These are phyloP conservation scores for Zymoseptoria brevis DNA, from an alignment of 2,329 filamentous ascomycete species.

Conservation along the genomic window DNA sequence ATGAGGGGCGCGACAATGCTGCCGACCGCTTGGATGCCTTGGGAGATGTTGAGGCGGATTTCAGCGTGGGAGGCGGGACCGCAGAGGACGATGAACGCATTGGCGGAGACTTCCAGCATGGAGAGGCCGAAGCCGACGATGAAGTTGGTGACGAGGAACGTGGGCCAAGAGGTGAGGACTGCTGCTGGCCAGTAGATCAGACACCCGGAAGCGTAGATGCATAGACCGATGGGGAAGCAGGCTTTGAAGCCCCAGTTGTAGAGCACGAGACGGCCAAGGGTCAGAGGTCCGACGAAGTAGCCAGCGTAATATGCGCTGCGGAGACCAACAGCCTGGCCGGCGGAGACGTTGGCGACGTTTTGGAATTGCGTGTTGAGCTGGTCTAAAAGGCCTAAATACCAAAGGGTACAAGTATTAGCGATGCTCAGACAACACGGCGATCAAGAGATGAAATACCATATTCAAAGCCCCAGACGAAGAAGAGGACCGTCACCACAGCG, in stretches of 20 bases:
- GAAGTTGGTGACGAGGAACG: constrained; percentile 55
- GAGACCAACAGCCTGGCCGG: constrained; percentile 57
- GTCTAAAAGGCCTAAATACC: constrained; percentile 73
- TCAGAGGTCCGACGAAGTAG: constrained; percentile 62
- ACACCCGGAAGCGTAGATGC: constrained; percentile 55
- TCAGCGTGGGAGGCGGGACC: constrained; percentile 54
- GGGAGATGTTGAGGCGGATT: constrained; percentile 52
- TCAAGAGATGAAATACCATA: too few species aligned
- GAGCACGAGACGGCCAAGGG: constrained; percentile 54
- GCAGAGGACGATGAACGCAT: constrained; percentile 56
- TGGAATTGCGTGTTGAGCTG: constrained; percentile 68
- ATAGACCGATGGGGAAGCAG: constrained; percentile 52
- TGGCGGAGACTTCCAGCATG: constrained; percentile 52
- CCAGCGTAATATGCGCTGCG: constrained; percentile 64
- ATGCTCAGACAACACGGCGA: too few species aligned
- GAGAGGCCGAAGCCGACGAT: constrained; percentile 54
- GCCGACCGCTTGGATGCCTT: constrained; percentile 54
- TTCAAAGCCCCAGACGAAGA: constrained; percentile 84
- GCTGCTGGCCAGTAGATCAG: constrained; percentile 59
- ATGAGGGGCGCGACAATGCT: constrained; percentile 53
- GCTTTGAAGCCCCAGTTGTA: constrained; percentile 55
- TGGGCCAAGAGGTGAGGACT: constrained; percentile 52
- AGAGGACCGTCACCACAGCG: constrained; percentile 67
- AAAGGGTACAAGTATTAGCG: too few species aligned
- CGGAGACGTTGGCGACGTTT: constrained; percentile 52